Percentiles rank a stretch among this genome's conserved stretches.
Conservation (phyloP, 1,139 yeast species). For the Magnusiomyces magnusii region DNA sequence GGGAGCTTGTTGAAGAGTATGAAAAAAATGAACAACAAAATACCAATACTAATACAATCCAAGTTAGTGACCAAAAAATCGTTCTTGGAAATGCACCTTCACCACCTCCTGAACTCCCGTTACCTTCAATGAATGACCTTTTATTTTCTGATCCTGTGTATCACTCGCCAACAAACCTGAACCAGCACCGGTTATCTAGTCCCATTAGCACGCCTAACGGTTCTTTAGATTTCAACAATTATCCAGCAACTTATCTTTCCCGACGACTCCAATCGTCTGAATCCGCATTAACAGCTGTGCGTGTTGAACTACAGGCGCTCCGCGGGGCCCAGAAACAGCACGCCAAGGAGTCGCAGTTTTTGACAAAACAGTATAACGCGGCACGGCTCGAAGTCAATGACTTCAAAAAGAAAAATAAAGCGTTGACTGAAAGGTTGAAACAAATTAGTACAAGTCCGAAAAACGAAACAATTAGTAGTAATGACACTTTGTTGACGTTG, state of each 20-base stretch:
- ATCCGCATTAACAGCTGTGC: background rate
- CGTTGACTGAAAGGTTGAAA: background rate
- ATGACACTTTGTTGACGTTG: too few species aligned
- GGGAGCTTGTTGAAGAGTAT: background rate
- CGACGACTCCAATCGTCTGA: background rate
- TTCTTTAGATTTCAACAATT: too few species aligned
- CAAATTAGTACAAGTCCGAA: background rate
- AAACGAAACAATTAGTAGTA: background rate
- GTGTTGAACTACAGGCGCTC: background rate
- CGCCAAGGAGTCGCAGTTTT: slow-evolving; percentile 1
- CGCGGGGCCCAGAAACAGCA: slow-evolving; percentile 3
- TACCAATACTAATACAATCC: too few species aligned
- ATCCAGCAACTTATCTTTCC: background rate
- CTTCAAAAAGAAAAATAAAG: background rate
- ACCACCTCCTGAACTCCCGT: background rate
- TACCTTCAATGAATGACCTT: background rate
- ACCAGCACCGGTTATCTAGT: too few species aligned
- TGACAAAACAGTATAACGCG: background rate
- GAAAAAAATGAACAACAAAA: too few species aligned
- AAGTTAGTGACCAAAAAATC: too few species aligned
- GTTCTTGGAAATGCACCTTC: background rate
- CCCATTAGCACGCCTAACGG: too few species aligned
- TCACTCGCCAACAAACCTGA: background rate
- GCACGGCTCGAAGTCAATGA: background rate
- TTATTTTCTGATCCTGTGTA: too few species aligned